Evolutionary conservation across 2,329 filamentous ascomycete species (phyloP), one percentile per base, ranked within the genome.

Genomic region (Curvularia sp.): DNA sequence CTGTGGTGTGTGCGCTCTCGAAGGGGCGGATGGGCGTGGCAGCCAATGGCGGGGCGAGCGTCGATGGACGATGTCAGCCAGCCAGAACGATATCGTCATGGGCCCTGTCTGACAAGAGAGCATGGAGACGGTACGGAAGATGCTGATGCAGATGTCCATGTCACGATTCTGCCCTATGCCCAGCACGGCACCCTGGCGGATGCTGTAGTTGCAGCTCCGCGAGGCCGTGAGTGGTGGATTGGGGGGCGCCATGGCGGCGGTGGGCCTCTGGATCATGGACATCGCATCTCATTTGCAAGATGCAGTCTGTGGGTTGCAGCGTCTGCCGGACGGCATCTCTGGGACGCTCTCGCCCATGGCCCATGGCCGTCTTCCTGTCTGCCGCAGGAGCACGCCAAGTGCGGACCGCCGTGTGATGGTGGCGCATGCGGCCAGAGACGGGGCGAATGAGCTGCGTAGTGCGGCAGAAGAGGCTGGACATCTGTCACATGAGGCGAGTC

Each of bases 181-280:
- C 31, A 35, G 26, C 54, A 60, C 58, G 57, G 47, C 51, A 50
- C 47, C 48, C 53, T 50, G 53, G 57, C 53, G 65, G 60, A 59
- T 58, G 50, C 53, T 46, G 57, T 49, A 57, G 53, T 56, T 20
- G 44, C 41, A 31, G 47, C 60, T 60, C 63, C 57, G 62, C 46
- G 50, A 35, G 42, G 41, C 31, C 46, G 57, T 70, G 53, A 67
- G 50, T 70, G 64, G 66, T 64, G 54, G 58, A 59, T 60, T 57
- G 57, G 61, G 61, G 61, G 61, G 63, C 69, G 64, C 67, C 64
- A 67, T 67, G 59, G 59, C 38, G 47, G 54, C 52, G 22, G 57
- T 53, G 46, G 53, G 50, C 30, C 46, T 33, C 33, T 22, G 18
- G 30, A 58, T 50, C 49, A 47, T 52, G 39, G 59, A 59, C 55